Evolutionary conservation across 2,329 filamentous ascomycete species (phyloP).

Genomic region (Pseudopyrenochaeta lycopersici): DNA sequence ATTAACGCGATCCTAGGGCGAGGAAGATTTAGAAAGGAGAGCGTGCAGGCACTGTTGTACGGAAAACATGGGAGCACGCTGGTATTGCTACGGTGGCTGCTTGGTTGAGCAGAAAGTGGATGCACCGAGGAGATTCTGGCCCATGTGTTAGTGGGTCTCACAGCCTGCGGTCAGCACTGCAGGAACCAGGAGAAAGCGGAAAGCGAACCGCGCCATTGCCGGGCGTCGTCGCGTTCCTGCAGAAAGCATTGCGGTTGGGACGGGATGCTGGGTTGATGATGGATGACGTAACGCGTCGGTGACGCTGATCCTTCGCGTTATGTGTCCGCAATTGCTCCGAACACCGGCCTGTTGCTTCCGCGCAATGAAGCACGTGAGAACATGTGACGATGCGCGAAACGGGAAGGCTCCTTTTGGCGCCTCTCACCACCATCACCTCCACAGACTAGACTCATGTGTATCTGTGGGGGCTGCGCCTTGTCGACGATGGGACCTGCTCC

Average conservation of each 20-base stretch:
- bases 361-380: too few species aligned
- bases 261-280: not conserved
- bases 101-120: not conserved
- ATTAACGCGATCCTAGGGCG: not conserved
- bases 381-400: too few species aligned
- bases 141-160: not conserved
- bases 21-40: not conserved
- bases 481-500: not conserved
- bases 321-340: not conserved
- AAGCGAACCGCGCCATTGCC: not conserved
- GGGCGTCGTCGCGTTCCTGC: slow-evolving; percentile 2
- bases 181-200: slow-evolving; percentile 1
- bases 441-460: not conserved
- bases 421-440: not conserved
- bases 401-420: too few species aligned
- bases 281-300: not conserved
- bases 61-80: not conserved
- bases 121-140: not conserved
- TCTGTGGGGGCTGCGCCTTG: not conserved
- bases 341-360: too few species aligned
- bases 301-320: not conserved
- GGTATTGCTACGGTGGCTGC: not conserved
- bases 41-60: not conserved
- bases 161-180: not conserved
- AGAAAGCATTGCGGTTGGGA: not conserved